Conservation (phyloP, 371 early-diverging fungal genomes). For the Mucor indicus region DNA sequence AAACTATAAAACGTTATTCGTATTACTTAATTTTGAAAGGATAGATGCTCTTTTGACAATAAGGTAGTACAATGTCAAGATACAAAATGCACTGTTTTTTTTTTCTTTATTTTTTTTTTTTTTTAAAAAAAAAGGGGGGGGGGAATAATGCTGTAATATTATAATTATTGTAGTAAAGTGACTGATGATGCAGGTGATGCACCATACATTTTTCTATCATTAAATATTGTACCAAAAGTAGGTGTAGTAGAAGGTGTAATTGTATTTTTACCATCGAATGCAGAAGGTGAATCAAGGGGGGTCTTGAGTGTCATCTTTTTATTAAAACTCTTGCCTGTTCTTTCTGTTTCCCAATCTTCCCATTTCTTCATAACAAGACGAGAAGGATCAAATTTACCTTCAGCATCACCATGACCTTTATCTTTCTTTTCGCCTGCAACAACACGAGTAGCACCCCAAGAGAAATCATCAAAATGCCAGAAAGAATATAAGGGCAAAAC, state of each 20-base stretch:
- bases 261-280: constrained; percentile 23
- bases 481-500: constrained; percentile 87
- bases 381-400: constrained; percentile 69
- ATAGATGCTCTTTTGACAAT: too few relatives aligned
- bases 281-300: constrained; percentile 26
- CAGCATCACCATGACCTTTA: constrained; percentile 60
- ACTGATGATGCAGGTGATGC: constrained; percentile 25
- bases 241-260: constrained; percentile 30
- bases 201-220: constrained; percentile 49
- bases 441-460: constrained; percentile 84
- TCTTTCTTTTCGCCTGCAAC: constrained; percentile 62
- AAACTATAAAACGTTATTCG: too few relatives aligned
- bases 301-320: constrained; percentile 26
- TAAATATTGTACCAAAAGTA: constrained; percentile 41
- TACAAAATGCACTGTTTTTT: too few relatives aligned
- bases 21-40: too few relatives aligned
- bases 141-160: too few relatives aligned
- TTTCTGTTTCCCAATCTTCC: constrained; percentile 74
- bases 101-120: too few relatives aligned
- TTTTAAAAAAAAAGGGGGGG: too few relatives aligned
- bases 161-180: too few relatives aligned
- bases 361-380: constrained; percentile 63
- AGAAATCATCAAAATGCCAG: constrained; percentile 95
- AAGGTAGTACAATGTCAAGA: too few relatives aligned
- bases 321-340: constrained; percentile 43